Percentiles rank a stretch among this genome's conserved stretches.
These are phyloP conservation scores for Alternaria conjuncta DNA, from an alignment of 2,329 filamentous ascomycete genomes.

Conservation along the genomic window DNA sequence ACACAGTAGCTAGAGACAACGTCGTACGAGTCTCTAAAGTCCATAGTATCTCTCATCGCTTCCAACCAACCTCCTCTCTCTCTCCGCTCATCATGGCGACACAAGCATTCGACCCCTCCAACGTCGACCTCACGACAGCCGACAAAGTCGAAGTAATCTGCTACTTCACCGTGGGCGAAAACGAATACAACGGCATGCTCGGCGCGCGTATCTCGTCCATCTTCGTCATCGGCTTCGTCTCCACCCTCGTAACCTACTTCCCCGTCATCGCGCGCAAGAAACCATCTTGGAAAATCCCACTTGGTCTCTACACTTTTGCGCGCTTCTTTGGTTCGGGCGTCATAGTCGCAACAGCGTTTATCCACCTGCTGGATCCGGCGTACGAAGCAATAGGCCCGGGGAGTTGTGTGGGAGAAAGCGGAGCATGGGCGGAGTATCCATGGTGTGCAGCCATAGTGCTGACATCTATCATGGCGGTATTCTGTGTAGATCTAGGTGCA, in stretches of 20 bases:
- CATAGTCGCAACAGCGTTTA: conserved; percentile 5
- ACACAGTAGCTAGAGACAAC: background rate
- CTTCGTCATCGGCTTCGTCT: conserved; percentile 7
- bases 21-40: background rate
- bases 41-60: background rate
- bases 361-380: conserved; percentile 5
- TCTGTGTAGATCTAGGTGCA: conserved; percentile 2
- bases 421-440: conserved; percentile 1
- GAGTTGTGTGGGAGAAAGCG: conserved; percentile 1
- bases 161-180: background rate
- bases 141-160: background rate
- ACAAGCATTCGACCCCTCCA: background rate
- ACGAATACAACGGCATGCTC: background rate
- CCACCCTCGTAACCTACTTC: conserved; percentile 1
- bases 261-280: conserved; percentile 1
- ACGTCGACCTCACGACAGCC: conserved; percentile 2
- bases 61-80: background rate
- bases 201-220: background rate
- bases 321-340: conserved; percentile 10
- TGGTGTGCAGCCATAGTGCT: conserved; percentile 6
- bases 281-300: conserved; percentile 1
- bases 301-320: conserved; percentile 2
- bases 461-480: conserved; percentile 1
- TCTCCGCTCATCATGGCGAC: background rate
- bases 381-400: conserved; percentile 6